Base-by-base conservation (phyloP, 495 filamentous ascomycete species). In the Tuber aestivum region DNA sequence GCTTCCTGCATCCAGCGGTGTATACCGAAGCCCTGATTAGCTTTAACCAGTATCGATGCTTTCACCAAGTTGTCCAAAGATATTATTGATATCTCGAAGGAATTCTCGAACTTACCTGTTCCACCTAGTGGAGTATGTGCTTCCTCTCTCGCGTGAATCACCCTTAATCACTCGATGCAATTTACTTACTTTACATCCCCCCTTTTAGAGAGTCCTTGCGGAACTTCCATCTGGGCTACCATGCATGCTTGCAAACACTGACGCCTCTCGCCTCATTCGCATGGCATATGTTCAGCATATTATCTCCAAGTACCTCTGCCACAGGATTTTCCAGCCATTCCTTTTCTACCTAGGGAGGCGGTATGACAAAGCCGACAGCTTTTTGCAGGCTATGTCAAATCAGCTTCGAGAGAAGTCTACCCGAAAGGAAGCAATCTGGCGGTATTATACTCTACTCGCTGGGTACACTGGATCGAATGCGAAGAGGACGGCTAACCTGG, bases 281-380 rank as follows among this genome's bases (percentile, higher is more conserved):
- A 85, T 87, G 48, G 88, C 88, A 35, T 91, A 90, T 77, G 84
- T 90, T 70, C 86, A 89, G 71, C 88, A 90, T 75, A 85, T 89
- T 40, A 83, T 91, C 56, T 89, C 89, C 32, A 88, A 87, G 70
- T 87, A 88, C 38, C 82, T 91, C 65, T 89, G 87, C 40, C 87
- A 87, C 79, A 86, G 89, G n/a, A 87, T 91, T 56, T 91, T 91
- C 84, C 87, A 89, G 48, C 89, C 89, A 9, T 91, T 91, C 84
- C 83, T 91, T 5, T 91, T 91, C 83, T 89, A 88, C 44, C 81
- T 90, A 9, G 88, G 88, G n/a, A 86, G 87, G 41, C 82, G 88
- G 37, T 89, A 89, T 81, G 89, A 90, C 80, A 89, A 90, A 77
- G 87, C 88, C 20, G 89, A 90, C 81, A 87, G 86, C 21, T 87